Percentiles rank a stretch among this genome's conserved stretches.
phyloP scores from a whole-genome alignment of 1,139 yeast genomes.

The Petasospora fabianii region DNA sequence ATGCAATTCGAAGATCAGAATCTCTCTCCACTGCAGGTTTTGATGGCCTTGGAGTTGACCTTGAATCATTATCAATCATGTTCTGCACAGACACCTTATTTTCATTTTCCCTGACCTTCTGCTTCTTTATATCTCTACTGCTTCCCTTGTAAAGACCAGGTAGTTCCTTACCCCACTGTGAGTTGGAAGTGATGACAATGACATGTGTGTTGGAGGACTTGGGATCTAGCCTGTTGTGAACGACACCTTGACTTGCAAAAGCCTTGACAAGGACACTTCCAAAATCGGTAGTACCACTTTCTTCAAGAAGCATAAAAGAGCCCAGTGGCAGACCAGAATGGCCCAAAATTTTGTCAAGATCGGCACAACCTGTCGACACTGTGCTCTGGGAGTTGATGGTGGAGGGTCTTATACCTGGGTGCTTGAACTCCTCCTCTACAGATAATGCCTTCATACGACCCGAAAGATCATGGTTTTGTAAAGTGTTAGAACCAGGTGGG shows the following conservation, averaged over 20 bases:
- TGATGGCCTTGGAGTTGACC: constrained; percentile 5
- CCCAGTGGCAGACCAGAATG: constrained; percentile 91
- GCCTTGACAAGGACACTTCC: constrained; percentile 67
- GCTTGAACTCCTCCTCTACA: constrained; percentile 29
- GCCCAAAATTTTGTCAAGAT: constrained; percentile 67
- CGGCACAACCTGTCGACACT: constrained; percentile 72
- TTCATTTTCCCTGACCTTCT: constrained; percentile 54
- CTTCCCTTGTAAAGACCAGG: constrained; percentile 81
- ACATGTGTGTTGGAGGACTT: constrained; percentile 48
- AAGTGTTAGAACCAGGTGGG: neutral
- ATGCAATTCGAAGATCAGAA: constrained; percentile 72
- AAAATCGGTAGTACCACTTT: constrained; percentile 87
- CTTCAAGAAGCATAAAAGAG: constrained; percentile 65
- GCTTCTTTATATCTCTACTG: constrained; percentile 61
- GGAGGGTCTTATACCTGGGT: constrained; percentile 73
- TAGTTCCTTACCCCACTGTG: constrained; percentile 64
- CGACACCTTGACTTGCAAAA: constrained; percentile 76
- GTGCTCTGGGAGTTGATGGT: constrained; percentile 70
- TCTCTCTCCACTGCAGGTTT: constrained; percentile 4
- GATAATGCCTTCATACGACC: constrained; percentile 3
- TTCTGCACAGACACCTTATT: constrained; percentile 67
- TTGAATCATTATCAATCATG: constrained; percentile 35
- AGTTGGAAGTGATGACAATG: constrained; percentile 61
- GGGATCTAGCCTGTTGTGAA: constrained; percentile 55
- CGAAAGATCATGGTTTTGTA: neutral